Evolutionary conservation across 768 basidiomycete genomes (phyloP).

Genomic region (Tylopilus intermedius): DNA sequence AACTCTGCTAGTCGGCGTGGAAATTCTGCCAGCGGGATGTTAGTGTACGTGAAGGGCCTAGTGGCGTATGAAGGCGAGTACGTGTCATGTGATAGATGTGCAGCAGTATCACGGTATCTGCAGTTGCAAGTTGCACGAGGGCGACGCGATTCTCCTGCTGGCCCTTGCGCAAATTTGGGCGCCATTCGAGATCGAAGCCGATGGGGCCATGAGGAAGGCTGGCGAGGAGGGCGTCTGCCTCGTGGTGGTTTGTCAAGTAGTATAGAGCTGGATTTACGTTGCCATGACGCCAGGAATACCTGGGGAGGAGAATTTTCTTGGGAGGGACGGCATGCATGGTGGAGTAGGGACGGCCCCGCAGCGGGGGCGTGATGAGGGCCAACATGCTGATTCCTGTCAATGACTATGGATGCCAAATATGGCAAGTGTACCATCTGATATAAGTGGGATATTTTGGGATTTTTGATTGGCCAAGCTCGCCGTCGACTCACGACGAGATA

Average conservation of each 20-base stretch:
- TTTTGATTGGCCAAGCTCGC: constrained; percentile 22
- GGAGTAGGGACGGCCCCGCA: constrained; percentile 5
- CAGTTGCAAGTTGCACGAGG: constrained; percentile 65
- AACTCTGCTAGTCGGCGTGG: constrained; percentile 47
- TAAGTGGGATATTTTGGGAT: constrained; percentile 2
- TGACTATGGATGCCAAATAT: constrained; percentile 12
- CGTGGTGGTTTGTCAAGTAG: constrained; percentile 32
- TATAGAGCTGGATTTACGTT: constrained; percentile 18
- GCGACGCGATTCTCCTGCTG: constrained; percentile 61
- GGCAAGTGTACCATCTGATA: not conserved
- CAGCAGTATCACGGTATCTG: constrained; percentile 52
- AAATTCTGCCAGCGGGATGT: constrained; percentile 38
- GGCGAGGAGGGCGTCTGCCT: constrained; percentile 21
- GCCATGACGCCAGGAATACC: constrained; percentile 21
- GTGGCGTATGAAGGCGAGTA: constrained; percentile 10
- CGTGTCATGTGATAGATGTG: constrained; percentile 60
- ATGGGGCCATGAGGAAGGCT: constrained; percentile 27
- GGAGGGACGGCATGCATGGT: constrained; percentile 4
- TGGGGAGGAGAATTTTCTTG: not conserved
- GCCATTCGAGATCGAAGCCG: constrained; percentile 83
- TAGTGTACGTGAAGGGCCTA: not conserved
- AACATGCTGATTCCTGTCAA: not conserved
- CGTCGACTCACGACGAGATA: constrained; percentile 17
- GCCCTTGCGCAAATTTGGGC: constrained; percentile 53
- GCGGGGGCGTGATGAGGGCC: constrained; percentile 1